A percentile compares a stretch with the other conserved stretches of the same genome.
These are phyloP conservation scores for Geotrichum bryndzae DNA, from an alignment of 1,139 yeast genomes.

Conservation along the genomic window DNA sequence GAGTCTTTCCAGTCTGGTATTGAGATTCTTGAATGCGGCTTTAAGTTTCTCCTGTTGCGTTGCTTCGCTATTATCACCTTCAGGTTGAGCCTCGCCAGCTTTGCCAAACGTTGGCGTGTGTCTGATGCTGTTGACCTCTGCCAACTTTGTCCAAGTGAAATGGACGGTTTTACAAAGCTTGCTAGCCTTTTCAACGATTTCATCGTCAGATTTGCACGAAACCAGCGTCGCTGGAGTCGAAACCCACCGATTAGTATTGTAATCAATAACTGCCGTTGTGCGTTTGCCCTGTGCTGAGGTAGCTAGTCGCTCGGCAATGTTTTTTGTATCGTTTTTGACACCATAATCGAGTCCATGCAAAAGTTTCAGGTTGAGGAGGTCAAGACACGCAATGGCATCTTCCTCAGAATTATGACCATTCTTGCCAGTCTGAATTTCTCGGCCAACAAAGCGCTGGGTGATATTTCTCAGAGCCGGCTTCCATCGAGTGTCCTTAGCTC, in stretches of 20 bases:
- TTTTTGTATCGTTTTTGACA: constrained; percentile 22
- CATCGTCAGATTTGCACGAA: constrained; percentile 54
- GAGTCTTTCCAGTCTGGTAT: constrained; percentile 44
- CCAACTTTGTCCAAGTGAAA: constrained; percentile 50
- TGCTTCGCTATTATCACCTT: constrained; percentile 8
- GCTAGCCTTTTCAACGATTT: constrained; percentile 41
- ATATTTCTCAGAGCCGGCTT: constrained; percentile 73
- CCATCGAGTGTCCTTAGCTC: constrained; percentile 65
- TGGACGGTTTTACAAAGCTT: constrained; percentile 35
- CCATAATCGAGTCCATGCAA: constrained; percentile 65
- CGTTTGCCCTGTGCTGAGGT: constrained; percentile 16
- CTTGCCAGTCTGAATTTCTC: constrained; percentile 57
- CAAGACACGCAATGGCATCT: constrained; percentile 78
- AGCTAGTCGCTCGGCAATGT: constrained; percentile 22
- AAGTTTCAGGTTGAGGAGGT: constrained; percentile 64
- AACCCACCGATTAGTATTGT: constrained; percentile 35
- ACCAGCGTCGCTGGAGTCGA: constrained; percentile 35
- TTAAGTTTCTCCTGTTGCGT: constrained; percentile 19
- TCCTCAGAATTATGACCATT: constrained; percentile 82
- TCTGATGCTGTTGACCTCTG: constrained; percentile 50
- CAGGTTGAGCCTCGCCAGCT: neutral
- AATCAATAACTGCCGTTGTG: constrained; percentile 35
- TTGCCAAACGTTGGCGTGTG: constrained; percentile 10
- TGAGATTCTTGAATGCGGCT: constrained; percentile 36
- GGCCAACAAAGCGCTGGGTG: constrained; percentile 48